phyloP scores from a whole-genome alignment of 805 yeast genomes.

The Wickerhamiella siamensis region DNA sequence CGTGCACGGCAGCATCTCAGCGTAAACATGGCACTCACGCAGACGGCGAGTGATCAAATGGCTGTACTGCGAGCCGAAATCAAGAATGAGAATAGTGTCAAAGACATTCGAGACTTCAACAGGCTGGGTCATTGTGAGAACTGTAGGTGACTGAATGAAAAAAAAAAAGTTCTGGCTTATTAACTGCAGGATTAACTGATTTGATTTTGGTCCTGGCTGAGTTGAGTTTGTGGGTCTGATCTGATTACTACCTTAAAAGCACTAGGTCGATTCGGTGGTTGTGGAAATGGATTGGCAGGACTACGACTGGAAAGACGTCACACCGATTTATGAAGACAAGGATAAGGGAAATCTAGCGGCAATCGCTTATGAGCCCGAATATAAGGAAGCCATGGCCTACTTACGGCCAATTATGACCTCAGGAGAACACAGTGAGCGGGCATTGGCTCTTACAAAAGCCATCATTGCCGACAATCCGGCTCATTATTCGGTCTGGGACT shows the following conservation, averaged over 20 bases:
- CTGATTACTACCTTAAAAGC: no score
- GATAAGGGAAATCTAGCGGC: slow-evolving; percentile 23
- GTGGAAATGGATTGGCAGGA: slow-evolving; percentile 10
- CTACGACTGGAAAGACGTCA: slow-evolving; percentile 25
- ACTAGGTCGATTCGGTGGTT: no score
- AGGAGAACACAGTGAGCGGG: slow-evolving; percentile 56
- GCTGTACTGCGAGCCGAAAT: slow-evolving; percentile 96
- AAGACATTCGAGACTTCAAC: slow-evolving; percentile 70
- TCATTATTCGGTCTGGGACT: slow-evolving; percentile 78
- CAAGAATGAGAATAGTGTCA: slow-evolving; percentile 93
- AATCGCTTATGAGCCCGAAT: slow-evolving; percentile 55
- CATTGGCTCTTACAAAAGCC: slow-evolving; percentile 47
- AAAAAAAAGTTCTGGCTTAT: not conserved
- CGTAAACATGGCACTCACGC: slow-evolving; percentile 95
- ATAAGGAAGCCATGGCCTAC: slow-evolving; percentile 43
- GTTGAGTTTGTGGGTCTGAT: no score
- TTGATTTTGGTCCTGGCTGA: no score
- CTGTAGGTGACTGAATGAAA: no score
- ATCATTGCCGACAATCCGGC: slow-evolving; percentile 67
- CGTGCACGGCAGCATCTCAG: slow-evolving; percentile 98
- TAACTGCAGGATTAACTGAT: no score
- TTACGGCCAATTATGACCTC: slow-evolving; percentile 43
- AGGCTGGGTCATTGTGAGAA: no score
- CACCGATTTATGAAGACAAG: slow-evolving; percentile 21
- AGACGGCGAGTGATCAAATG: slow-evolving; percentile 93